Base-by-base conservation (phyloP, 106 monocot species). In the Platanthera guangdongensis region DNA sequence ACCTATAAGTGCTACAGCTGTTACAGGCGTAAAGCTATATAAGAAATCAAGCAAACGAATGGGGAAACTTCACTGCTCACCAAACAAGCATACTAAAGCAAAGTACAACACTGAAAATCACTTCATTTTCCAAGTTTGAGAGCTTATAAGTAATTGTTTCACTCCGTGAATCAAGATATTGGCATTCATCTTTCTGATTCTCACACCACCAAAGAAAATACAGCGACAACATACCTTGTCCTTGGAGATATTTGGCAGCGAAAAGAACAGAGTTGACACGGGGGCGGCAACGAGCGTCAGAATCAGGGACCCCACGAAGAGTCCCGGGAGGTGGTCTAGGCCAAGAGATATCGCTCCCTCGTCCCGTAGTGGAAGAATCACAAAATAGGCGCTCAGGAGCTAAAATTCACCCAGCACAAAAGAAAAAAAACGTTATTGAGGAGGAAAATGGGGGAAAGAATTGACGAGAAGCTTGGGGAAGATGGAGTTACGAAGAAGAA, bases 301-400 rank as follows among this genome's bases (percentile, higher is more conserved):
- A 8, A 92, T 4, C 54, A 95, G 84, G 9, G 95, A 95, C 3
- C 92, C 95, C 9, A 80, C 85, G 74, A 95, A 95, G 77, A 95
- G 79, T 4, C 85, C 82, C 6, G 95, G 95, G 30, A 95, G 81
- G 71, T 88, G 88, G 59, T 18, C 47, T 59, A 95, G 49, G 0
- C 95, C 95, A 30, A 95, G 78, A 15, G 95, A 95, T 51, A 95
- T 95, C 47, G 92, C 95, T 4, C 92, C 95, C 53, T 95, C 95
- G 70, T 95, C 92, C 48, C 95, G 87, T 12, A 95, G 80, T 7
- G 95, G 95, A 52, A 95, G 82, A 51, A 95, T 85, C 81, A 90
- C 88, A 62, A 95, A 95, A 72, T 95, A 95, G 16, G 95, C 90
- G 79, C 92, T 90, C 71, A 95, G 75, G 7, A 95, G 64, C 77